Percentiles rank a stretch among this genome's conserved stretches.
These are phyloP conservation scores for Multifurca ochricompacta DNA, from an alignment of 768 basidiomycete genomes.

Conservation along the genomic window DNA sequence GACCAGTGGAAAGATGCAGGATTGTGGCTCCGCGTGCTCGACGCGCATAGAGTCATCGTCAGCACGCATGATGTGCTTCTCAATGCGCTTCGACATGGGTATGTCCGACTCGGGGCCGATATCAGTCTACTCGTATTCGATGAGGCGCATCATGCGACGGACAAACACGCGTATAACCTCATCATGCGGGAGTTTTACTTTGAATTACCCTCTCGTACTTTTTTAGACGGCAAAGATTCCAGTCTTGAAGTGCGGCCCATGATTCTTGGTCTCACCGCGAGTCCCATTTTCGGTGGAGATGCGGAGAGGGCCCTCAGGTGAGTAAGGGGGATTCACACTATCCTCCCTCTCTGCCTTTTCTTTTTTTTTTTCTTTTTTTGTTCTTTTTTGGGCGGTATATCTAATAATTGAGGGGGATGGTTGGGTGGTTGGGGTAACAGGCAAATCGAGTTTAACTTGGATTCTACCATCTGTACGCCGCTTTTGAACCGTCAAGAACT, in stretches of 20 bases:
- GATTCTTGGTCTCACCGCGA: conserved; percentile 75
- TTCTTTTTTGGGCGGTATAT: neutral
- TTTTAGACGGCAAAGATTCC: too few relatives aligned
- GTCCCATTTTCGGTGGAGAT: conserved; percentile 76
- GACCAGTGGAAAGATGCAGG: conserved; percentile 63
- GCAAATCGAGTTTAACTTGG: conserved; percentile 59
- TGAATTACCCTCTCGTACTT: conserved; percentile 33
- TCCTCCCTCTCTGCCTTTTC: too few relatives aligned
- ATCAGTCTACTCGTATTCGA: conserved; percentile 68
- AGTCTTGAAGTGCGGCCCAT: conserved; percentile 46
- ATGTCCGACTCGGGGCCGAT: conserved; percentile 50
- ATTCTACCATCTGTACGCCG: conserved; percentile 58
- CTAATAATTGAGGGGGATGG: neutral
- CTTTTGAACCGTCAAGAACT: conserved; percentile 49
- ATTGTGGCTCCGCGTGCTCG: conserved; percentile 52
- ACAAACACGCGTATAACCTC: conserved; percentile 66
- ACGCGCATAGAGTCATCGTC: conserved; percentile 54
- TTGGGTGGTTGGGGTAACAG: conserved; percentile 31
- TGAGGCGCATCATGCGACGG: conserved; percentile 72
- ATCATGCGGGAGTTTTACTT: conserved; percentile 76
- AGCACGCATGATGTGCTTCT: conserved; percentile 73
- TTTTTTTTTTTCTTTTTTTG: neutral
- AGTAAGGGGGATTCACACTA: conserved; percentile 22
- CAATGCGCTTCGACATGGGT: conserved; percentile 69
- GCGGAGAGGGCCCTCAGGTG: conserved; percentile 53